Percentiles rank a stretch among this genome's conserved stretches.
Evolutionary conservation across 108 stramenopile species (phyloP).

Genomic region (Skeletonema grethae): DNA sequence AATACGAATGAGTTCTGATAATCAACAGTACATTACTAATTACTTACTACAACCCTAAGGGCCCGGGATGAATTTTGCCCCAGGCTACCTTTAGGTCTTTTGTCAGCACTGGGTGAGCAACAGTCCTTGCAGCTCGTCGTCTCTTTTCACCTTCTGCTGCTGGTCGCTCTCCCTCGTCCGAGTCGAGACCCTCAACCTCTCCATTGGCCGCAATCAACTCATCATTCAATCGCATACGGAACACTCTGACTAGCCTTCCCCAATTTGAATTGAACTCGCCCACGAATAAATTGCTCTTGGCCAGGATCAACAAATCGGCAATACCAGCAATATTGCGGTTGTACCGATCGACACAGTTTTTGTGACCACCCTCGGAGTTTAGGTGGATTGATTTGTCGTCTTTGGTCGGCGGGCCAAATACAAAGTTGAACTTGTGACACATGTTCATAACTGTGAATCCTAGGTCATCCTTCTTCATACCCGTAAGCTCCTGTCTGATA

Average conservation of each 20-base stretch:
- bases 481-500: slow-evolving; percentile 26
- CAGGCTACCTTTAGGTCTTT: slow-evolving; percentile 6
- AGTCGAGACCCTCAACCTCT: background rate
- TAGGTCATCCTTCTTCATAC: slow-evolving; percentile 65
- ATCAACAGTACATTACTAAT: background rate
- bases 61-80: background rate
- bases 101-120: slow-evolving; percentile 3
- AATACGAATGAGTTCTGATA: background rate
- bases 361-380: slow-evolving; percentile 9
- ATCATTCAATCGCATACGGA: slow-evolving; percentile 16
- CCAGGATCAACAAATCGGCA: slow-evolving; percentile 42
- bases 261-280: slow-evolving; percentile 43
- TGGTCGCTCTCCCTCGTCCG: background rate
- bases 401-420: slow-evolving; percentile 21
- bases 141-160: background rate
- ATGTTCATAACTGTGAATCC: slow-evolving; percentile 30
- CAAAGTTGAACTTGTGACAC: slow-evolving; percentile 63
- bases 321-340: slow-evolving; percentile 29
- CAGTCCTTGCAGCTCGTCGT: background rate
- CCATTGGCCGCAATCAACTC: background rate
- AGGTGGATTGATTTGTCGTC: slow-evolving; percentile 13
- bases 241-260: slow-evolving; percentile 22
- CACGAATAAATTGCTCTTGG: slow-evolving; percentile 24
- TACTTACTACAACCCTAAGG: background rate
- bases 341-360: slow-evolving; percentile 32